These are phyloP conservation scores for Dictyostelium brefeldianum DNA, from an alignment of 78 protist species.

Conservation along the genomic window DNA sequence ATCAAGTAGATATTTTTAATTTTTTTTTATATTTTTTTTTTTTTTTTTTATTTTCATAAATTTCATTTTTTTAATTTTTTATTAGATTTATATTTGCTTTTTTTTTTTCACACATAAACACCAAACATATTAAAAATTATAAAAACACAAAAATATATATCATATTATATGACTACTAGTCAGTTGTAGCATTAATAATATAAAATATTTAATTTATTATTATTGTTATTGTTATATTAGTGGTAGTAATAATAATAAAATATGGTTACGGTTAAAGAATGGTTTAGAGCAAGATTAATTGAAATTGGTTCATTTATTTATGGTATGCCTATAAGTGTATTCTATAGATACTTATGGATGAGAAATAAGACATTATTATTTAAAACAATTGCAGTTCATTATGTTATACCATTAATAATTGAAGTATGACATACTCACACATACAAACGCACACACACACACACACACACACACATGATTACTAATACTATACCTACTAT, in stretches of 20 bases:
- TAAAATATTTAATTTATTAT: too few species aligned
- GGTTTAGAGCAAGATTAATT: constrained; percentile 21
- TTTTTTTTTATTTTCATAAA: too few species aligned
- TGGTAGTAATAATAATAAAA: background rate
- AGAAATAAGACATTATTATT: constrained; percentile 49
- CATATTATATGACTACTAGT: too few species aligned
- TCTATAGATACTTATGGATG: constrained; percentile 56
- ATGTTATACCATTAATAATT: constrained; percentile 37
- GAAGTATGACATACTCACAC: background rate
- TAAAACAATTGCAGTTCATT: constrained; percentile 62
- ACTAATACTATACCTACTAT: background rate
- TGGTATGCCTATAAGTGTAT: constrained; percentile 61
- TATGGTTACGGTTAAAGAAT: background rate
- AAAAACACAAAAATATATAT: too few species aligned
- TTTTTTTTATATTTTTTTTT: too few species aligned
- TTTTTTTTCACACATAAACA: too few species aligned
- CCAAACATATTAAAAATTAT: too few species aligned
- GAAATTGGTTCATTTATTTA: constrained; percentile 9
- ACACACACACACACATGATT: background rate
- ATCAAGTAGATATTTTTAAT: too few species aligned
- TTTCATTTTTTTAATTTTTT: too few species aligned
- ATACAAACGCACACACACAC: background rate
- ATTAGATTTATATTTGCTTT: too few species aligned
- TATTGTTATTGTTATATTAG: too few species aligned
- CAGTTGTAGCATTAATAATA: too few species aligned